These are phyloP conservation scores for Sorghum bicolor DNA, from an alignment of 176 grass and related monocot genomes.

Conservation along the genomic window DNA sequence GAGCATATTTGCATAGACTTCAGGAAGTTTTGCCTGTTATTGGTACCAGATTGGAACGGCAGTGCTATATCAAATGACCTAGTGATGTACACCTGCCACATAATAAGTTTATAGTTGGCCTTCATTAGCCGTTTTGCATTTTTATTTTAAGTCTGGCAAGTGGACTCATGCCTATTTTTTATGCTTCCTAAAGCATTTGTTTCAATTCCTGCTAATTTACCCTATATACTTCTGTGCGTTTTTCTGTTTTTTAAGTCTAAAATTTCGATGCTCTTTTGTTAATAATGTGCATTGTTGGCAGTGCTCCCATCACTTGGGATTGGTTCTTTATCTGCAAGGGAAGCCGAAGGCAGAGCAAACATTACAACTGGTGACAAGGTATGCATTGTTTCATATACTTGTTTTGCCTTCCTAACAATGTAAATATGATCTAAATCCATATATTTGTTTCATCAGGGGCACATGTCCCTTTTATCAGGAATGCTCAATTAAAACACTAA, in stretches of 20 bases:
- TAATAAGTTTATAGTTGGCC: not conserved
- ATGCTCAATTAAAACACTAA: not conserved
- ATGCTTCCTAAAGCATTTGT: not conserved
- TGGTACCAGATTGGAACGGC: not conserved
- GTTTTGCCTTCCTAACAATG: not conserved
- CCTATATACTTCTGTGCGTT: not conserved
- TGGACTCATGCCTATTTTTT: not conserved
- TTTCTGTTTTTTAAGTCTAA: not conserved
- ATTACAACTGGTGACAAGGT: slow-evolving; percentile 78
- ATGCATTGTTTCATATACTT: slow-evolving; percentile 3
- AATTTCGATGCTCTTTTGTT: slow-evolving; percentile 9
- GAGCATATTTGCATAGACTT: not conserved
- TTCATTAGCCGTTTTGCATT: not conserved
- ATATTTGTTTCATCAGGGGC: slow-evolving; percentile 12
- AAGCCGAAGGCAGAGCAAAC: slow-evolving; percentile 82
- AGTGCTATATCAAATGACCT: not conserved
- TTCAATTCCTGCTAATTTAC: not conserved
- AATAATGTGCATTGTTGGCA: slow-evolving; percentile 40
- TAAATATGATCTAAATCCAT: not conserved
- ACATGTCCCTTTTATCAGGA: not conserved
- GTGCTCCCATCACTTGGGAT: slow-evolving; percentile 79
- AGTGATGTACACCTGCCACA: not conserved
- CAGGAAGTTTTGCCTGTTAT: not conserved
- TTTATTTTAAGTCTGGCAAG: not conserved
- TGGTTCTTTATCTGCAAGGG: slow-evolving; percentile 82